Conservation (phyloP, 306 rosid species). For the Trifolium repens region DNA sequence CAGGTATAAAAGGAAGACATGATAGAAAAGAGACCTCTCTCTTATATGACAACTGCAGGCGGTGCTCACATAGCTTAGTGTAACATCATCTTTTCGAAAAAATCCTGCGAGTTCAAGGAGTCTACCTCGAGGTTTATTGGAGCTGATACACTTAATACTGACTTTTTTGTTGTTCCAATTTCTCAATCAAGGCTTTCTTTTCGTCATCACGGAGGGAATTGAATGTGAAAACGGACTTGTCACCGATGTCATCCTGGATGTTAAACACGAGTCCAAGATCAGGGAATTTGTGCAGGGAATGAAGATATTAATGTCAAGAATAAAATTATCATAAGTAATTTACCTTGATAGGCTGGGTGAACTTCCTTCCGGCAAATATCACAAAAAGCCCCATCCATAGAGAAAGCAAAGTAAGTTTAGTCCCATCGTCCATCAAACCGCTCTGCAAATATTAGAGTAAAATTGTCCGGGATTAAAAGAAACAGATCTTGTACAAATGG, state of each 20-base stretch:
- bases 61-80: background rate
- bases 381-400: slow-evolving; percentile 78
- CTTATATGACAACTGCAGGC: background rate
- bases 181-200: slow-evolving; percentile 65
- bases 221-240: slow-evolving; percentile 89
- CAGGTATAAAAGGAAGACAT: background rate
- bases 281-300: slow-evolving; percentile 9
- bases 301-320: background rate
- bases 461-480: slow-evolving; percentile 24
- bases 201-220: slow-evolving; percentile 69
- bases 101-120: background rate
- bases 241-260: slow-evolving; percentile 89
- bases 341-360: slow-evolving; percentile 92
- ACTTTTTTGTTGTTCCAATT: slow-evolving; percentile 63
- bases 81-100: background rate
- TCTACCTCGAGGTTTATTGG: background rate
- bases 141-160: background rate
- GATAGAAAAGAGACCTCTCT: background rate
- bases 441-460: slow-evolving; percentile 55
- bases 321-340: slow-evolving; percentile 17
- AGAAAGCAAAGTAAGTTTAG: slow-evolving; percentile 66
- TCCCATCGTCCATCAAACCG: slow-evolving; percentile 82
- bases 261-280: slow-evolving; percentile 31
- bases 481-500: slow-evolving; percentile 15
- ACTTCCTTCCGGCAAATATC: slow-evolving; percentile 88